Percentiles rank a stretch among this genome's conserved stretches.
These are phyloP conservation scores for Ilyonectria sp. DNA, from an alignment of 2,329 filamentous ascomycete species.

Conservation along the genomic window DNA sequence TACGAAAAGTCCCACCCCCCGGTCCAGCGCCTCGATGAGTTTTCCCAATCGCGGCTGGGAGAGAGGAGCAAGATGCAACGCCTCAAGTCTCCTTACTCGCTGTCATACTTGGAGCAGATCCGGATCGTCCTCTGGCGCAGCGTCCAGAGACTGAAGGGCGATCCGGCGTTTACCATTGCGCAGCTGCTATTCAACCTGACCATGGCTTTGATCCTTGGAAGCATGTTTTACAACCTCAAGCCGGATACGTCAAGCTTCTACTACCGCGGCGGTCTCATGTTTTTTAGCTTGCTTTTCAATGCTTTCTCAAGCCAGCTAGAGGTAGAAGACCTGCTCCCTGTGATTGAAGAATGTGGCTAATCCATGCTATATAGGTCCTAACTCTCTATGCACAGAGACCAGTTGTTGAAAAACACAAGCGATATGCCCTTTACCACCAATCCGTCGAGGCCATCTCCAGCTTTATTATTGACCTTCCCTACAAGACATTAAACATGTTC, in stretches of 20 bases:
- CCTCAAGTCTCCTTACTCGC: conserved; percentile 62
- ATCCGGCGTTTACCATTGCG: conserved; percentile 24
- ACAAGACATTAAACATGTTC: conserved; percentile 55
- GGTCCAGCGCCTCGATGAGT: conserved; percentile 25
- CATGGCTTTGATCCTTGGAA: conserved; percentile 63
- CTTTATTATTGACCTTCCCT: conserved; percentile 53
- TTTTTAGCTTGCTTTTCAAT: conserved; percentile 67
- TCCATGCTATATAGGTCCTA: conserved; percentile 66
- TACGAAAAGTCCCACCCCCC: conserved; percentile 49
- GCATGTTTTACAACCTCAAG: conserved; percentile 63
- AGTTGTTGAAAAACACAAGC: conserved; percentile 54
- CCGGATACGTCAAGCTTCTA: conserved; percentile 60
- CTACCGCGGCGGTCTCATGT: conserved; percentile 62
- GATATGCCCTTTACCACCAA: conserved; percentile 54
- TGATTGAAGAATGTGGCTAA: background rate
- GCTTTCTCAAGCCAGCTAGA: conserved; percentile 56
- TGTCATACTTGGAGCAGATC: conserved; percentile 62
- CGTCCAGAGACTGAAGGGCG: conserved; percentile 55
- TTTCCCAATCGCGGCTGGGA: conserved; percentile 64
- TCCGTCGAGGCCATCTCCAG: conserved; percentile 44
- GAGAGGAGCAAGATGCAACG: conserved; percentile 63
- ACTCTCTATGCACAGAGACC: conserved; percentile 51
- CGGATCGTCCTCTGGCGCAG: conserved; percentile 57
- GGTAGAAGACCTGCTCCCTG: conserved; percentile 24
- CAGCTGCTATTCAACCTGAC: conserved; percentile 57